Evolutionary conservation across 1,139 yeast species (phyloP), one percentile per base, ranked within the genome.

Genomic region (Saccharomyces hybrid): DNA sequence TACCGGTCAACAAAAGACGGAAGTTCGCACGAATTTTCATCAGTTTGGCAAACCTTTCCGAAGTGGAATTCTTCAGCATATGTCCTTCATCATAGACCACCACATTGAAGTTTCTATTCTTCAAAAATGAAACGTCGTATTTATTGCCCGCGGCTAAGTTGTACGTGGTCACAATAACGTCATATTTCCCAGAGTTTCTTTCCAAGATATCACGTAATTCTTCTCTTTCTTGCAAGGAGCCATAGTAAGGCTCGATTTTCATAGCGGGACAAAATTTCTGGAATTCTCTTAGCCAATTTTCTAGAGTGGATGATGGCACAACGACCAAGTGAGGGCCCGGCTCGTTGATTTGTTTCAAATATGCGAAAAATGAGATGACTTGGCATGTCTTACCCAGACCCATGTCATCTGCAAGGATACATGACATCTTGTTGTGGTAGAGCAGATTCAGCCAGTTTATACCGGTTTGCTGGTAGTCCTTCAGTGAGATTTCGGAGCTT

Each of bases 61-160:
- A 83, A 59, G 81, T 78, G 1, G 96, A 88, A 70, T 95, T 93
- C 68, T 93, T 93, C 62, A 93, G 76, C 85, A 93, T 83, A 71
- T 93, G 99, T 0, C 99, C 99, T 74, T 93, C 99, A 70, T 93
- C 99, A 66, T 89, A 93, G 0, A 93, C 95, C 57, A 95, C 83
- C 58, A 87, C 88, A 69, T 95, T 89, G 70, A 93, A 95, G 47
- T 81, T 77, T 62, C 84, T 82, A 59, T 80, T 78, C 66, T 83
- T 83, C 61, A 93, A 76, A 64, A 93, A 93, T 50, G 85, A 81
- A 61, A 85, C 83, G 69, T 93, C 99, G 49, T 81, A 79, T 59
- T 89, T 83, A 46, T 88, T 81, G 9, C 97, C 96, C 16, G 95
- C 83, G 0, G 99, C 97, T 60, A 95, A 73, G 60, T 86, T 88